Conservation (phyloP, 768 basidiomycete species). For the Boletus patriciae region DNA sequence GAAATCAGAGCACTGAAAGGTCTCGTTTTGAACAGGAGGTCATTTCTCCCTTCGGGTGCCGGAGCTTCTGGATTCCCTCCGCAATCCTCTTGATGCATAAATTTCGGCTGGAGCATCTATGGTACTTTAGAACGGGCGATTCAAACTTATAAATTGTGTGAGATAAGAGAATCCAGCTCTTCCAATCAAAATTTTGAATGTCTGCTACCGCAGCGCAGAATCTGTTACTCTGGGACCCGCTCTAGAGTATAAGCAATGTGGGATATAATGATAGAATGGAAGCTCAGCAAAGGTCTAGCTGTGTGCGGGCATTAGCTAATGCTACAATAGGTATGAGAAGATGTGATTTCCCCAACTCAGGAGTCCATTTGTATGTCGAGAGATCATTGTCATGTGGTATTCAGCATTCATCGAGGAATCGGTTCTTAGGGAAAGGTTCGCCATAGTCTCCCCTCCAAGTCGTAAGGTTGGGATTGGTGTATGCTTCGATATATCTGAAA, state of each 20-base stretch:
- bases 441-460: constrained; percentile 45
- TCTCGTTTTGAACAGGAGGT: constrained; percentile 70
- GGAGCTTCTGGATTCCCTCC: constrained; percentile 6
- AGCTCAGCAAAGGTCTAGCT: background rate
- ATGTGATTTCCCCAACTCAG: background rate
- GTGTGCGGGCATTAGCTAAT: background rate
- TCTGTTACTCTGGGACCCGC: background rate
- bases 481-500: constrained; percentile 62
- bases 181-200: background rate
- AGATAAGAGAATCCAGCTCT: background rate
- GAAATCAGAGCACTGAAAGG: constrained; percentile 81
- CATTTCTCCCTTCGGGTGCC: constrained; percentile 16
- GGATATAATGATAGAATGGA: background rate
- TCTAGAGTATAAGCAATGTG: background rate
- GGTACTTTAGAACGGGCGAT: background rate
- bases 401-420: constrained; percentile 43
- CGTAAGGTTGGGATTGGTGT: constrained; percentile 57
- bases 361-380: background rate
- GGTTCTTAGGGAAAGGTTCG: constrained; percentile 53
- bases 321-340: background rate
- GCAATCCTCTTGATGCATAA: constrained; percentile 1
- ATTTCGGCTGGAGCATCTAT: background rate
- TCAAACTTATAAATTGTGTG: background rate
- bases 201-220: background rate
- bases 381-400: background rate